Evolutionary conservation across 176 grass and related monocot species (phyloP).

Genomic region (Musa acuminata): DNA sequence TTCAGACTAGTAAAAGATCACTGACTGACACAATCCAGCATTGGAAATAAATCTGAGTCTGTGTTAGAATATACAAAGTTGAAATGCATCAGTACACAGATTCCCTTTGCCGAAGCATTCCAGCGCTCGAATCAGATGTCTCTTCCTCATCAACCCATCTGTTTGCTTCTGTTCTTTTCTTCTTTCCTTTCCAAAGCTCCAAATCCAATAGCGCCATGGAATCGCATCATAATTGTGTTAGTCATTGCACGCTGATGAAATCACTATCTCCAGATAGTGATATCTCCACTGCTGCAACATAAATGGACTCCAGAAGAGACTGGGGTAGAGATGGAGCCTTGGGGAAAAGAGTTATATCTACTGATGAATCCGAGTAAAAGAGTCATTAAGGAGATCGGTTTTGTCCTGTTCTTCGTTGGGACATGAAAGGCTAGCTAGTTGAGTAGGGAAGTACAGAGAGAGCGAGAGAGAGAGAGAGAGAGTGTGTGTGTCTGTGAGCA

Average conservation of each 20-base stretch:
- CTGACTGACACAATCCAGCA: conserved; percentile 36
- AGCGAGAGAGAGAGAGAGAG: too few relatives aligned
- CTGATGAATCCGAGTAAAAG: background rate
- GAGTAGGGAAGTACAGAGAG: conserved; percentile 1
- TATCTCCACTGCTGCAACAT: too few relatives aligned
- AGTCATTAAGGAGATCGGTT: background rate
- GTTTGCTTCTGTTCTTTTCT: conserved; percentile 11
- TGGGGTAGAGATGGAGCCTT: too few relatives aligned
- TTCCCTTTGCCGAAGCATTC: conserved; percentile 31
- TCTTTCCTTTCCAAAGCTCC: background rate
- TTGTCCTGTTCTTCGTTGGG: background rate
- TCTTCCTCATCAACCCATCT: conserved; percentile 6
- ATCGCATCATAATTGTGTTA: background rate
- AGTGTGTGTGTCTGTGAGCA: background rate
- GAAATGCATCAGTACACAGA: conserved; percentile 25
- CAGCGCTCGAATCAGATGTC: background rate
- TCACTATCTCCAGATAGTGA: too few relatives aligned
- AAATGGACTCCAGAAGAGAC: too few relatives aligned
- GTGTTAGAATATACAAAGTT: conserved; percentile 27
- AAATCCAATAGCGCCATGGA: background rate
- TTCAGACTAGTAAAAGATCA: conserved; percentile 16
- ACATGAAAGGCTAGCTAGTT: background rate
- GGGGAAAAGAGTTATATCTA: too few relatives aligned
- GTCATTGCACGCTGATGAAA: too few relatives aligned
- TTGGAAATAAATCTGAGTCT: conserved; percentile 21